Evolutionary conservation across 129 eudicot genomes (phyloP), one percentile per base, ranked within the genome.

Genomic region (Centella asiatica): DNA sequence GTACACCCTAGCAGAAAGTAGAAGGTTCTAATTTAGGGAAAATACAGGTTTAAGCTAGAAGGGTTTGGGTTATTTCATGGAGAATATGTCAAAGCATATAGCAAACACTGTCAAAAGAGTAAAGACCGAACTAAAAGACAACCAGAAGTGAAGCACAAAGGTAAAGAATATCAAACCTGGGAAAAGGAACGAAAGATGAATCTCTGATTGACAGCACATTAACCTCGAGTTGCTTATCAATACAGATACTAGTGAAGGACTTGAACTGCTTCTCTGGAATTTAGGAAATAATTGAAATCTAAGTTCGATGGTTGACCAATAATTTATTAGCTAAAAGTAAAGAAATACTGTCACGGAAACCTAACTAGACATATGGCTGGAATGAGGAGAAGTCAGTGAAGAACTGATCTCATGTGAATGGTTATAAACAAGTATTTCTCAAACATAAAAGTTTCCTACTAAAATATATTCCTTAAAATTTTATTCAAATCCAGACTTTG

Each of bases 271-370:
- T 32, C 45, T 56, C 39, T 54, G 52, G 65, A 72, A 72, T 50
- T 60, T 72, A 72, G 65, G 26, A 46, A 45, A 46, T 36, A 54
- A 15, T 57, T 61, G 44, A 57, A 58, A 23, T 49, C 61, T 67
- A 60, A 37, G 74, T 59, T 64, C 19, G 52, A 31, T 26, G n/a
- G 28, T 66, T 46, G 28, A 25, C 25, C 34, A 57, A 56, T 64
- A 61, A 53, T 37, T 71, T 27, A 69, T 18, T 44, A 57, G 12
- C 32, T 50, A 18, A 15, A 4, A 47, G 26, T 37, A 37, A 37
- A 7, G 12, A 7, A 37, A 1, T 37, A 56, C 33, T 17, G 53
- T 46, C 15, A 45, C 10, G 44, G 37, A 22, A 72, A 50, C 40
- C 52, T 20, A 13, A 42, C 18, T 50, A 33, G 5, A 52, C 17